Evolutionary conservation across 345 rosid genomes (phyloP), one percentile per base, ranked within the genome.

Genomic region (Ricinus communis): DNA sequence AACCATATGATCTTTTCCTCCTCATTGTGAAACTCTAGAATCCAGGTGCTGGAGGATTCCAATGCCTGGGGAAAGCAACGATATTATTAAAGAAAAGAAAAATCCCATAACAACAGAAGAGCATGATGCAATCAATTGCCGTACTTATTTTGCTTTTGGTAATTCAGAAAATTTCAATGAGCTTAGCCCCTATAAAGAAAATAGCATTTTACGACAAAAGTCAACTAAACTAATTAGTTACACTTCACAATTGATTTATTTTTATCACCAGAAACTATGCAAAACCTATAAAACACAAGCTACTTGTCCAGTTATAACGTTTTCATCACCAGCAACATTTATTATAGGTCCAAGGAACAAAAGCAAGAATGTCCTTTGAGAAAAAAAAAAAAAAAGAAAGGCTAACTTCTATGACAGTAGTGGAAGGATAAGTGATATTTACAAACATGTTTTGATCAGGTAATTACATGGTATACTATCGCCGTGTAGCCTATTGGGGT

Each of bases 11-110:
- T 77, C 84, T 93, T 95, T 66, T 89, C 93, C 76, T 87, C 90
- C 78, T 81, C 89, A 60, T 83, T 80, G 62, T 68, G 85, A 81
- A 92, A 90, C 77, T 88, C 96, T 69, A 95, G 82, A 63, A 95
- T 86, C 98, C 94, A 92, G 68, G 97, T 95, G 79, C 88, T 85
- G 75, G 98, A 89, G 58, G 91, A 85, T 83, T 95, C 99, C 83
- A 95, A 74, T 49, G 94, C 98, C 99, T 95, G 84, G 60, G 76
- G 15, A 73, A 60, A 62, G 30, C 16, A 40, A 72, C n/a, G 31
- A 0, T 6, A 53, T 50, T 52, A 38, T 9, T 36, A 49, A 24
- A 50, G 30, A 19, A 63, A 40, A 25, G 19, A 15, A 53, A 63
- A 54, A 13, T 19, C 41, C 59, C 16, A 54, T 0, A 28, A 40